Evolutionary conservation across 2,329 filamentous ascomycete species (phyloP).

Genomic region (Trichoderma oligosporum): DNA sequence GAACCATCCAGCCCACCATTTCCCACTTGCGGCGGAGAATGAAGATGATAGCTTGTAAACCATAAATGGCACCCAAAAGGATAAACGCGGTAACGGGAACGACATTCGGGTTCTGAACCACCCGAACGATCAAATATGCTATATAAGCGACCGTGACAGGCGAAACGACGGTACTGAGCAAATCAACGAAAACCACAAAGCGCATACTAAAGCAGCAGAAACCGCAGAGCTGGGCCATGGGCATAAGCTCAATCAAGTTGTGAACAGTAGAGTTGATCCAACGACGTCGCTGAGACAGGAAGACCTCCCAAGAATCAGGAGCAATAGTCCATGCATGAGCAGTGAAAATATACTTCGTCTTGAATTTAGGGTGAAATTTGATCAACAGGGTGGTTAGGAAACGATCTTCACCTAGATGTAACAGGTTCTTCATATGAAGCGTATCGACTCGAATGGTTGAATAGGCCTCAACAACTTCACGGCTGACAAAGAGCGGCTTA

Average conservation of each 20-base stretch:
- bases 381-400: slow-evolving; percentile 92
- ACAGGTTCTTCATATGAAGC: slow-evolving; percentile 95
- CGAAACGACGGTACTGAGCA: slow-evolving; percentile 87
- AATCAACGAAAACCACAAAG: slow-evolving; percentile 91
- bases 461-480: slow-evolving; percentile 84
- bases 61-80: slow-evolving; percentile 90
- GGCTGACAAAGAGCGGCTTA: slow-evolving; percentile 93
- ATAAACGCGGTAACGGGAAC: slow-evolving; percentile 86
- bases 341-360: slow-evolving; percentile 93
- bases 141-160: slow-evolving; percentile 90
- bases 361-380: slow-evolving; percentile 89
- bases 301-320: slow-evolving; percentile 88
- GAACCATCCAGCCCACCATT: slow-evolving; percentile 99
- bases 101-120: slow-evolving; percentile 57
- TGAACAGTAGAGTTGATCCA: slow-evolving; percentile 99
- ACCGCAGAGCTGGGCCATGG: slow-evolving; percentile 88
- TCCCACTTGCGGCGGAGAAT: slow-evolving; percentile 97
- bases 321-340: slow-evolving; percentile 97
- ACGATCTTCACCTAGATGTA: slow-evolving; percentile 96
- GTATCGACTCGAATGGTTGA: slow-evolving; percentile 94
- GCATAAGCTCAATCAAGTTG: slow-evolving; percentile 93
- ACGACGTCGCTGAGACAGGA: slow-evolving; percentile 95
- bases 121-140: slow-evolving; percentile 76
- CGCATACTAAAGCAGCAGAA: slow-evolving; percentile 99
- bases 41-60: slow-evolving; percentile 95